Percentiles rank a stretch among this genome's conserved stretches.
Evolutionary conservation across 768 basidiomycete species (phyloP).

Genomic region (Macrocybe gigantea): DNA sequence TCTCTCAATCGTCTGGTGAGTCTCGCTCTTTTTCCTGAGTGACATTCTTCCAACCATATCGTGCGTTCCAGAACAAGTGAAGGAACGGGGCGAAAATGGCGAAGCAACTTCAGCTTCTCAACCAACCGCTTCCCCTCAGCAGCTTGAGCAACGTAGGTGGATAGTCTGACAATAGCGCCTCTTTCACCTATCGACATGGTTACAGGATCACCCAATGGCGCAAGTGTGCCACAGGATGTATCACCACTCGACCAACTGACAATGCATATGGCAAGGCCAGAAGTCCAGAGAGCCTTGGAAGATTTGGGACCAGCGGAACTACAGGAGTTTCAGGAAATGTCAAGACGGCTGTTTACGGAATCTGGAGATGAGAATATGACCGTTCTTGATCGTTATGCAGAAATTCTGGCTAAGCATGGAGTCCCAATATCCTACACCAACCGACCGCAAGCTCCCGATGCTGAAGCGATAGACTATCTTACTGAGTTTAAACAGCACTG

Average conservation of each 20-base stretch:
- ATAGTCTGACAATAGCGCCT: too few species aligned
- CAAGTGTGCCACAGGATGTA: slow-evolving; percentile 2
- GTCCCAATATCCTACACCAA: slow-evolving; percentile 1
- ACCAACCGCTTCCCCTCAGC: too few species aligned
- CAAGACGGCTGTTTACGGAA: not conserved
- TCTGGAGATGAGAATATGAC: slow-evolving; percentile 1
- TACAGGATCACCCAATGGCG: not conserved
- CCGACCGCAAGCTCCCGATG: not conserved
- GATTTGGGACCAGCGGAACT: not conserved
- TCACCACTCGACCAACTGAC: slow-evolving; percentile 3
- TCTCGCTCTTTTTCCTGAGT: not conserved
- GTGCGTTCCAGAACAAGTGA: not conserved
- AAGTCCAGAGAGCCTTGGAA: not conserved
- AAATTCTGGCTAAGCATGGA: slow-evolving; percentile 3
- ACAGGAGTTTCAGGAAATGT: not conserved
- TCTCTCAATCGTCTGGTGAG: not conserved
- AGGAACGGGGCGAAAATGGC: too few species aligned
- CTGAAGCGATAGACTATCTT: not conserved
- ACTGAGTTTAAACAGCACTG: too few species aligned
- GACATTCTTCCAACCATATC: not conserved
- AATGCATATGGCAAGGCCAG: not conserved
- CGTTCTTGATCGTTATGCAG: not conserved
- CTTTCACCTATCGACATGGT: not conserved
- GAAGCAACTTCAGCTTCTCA: too few species aligned
- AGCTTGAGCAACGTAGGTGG: too few species aligned